Evolutionary conservation across 352 stramenopile species (phyloP).

Genomic region (Stramenopiles sp.): DNA sequence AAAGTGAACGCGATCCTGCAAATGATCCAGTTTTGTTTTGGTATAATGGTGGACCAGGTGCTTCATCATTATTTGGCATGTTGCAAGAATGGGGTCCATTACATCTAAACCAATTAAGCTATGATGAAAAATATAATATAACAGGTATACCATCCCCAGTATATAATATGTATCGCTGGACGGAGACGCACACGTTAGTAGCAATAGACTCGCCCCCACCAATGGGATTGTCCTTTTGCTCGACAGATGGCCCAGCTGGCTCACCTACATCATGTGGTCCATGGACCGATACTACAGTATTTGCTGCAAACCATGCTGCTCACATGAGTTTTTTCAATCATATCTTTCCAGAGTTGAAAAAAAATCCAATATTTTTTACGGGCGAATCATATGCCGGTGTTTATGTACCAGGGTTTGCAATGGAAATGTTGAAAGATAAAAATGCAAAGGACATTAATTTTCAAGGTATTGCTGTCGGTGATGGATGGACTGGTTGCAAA

Average conservation of each 20-base stretch:
- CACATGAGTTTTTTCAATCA: constrained; percentile 40
- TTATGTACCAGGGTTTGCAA: constrained; percentile 70
- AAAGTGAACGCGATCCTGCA: constrained; percentile 29
- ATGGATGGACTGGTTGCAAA: constrained; percentile 21
- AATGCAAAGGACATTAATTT: constrained; percentile 22
- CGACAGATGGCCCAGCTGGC: background rate
- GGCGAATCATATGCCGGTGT: constrained; percentile 82
- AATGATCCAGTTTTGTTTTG: constrained; percentile 56
- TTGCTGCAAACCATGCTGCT: constrained; percentile 28
- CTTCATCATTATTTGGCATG: constrained; percentile 48
- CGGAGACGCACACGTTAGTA: constrained; percentile 54
- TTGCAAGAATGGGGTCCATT: constrained; percentile 44
- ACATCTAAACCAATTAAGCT: constrained; percentile 16
- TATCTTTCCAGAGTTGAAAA: constrained; percentile 37
- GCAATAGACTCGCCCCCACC: constrained; percentile 64
- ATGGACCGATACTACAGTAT: constrained; percentile 20
- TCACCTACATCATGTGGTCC: constrained; percentile 3
- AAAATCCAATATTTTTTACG: constrained; percentile 66
- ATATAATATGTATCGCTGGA: constrained; percentile 48
- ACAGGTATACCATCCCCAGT: constrained; percentile 19
- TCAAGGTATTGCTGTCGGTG: constrained; percentile 57
- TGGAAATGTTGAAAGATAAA: constrained; percentile 34
- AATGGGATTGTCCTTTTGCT: constrained; percentile 45
- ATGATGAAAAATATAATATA: constrained; percentile 19
- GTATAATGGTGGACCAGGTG: constrained; percentile 70